These are phyloP conservation scores for Strombidium stylifer DNA, from an alignment of 73 alveolate species.

Conservation along the genomic window DNA sequence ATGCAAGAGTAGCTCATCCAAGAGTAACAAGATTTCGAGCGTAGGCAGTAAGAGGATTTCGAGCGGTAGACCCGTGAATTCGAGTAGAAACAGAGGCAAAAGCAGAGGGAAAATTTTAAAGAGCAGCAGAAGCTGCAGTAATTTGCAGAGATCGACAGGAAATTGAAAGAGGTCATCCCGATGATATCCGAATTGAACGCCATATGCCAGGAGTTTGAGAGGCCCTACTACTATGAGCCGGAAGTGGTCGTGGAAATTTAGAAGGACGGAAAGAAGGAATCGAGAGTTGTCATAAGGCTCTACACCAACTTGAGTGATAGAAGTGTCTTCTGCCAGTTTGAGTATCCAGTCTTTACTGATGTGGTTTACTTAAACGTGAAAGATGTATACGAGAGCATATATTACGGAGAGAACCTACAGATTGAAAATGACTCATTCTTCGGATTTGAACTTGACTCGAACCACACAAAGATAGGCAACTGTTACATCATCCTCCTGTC, in stretches of 20 bases:
- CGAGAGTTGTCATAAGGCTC: conserved; percentile 47
- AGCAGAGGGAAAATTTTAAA: no score
- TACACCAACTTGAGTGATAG: conserved; percentile 36
- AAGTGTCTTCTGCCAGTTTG: conserved; percentile 21
- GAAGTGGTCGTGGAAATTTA: conserved; percentile 40
- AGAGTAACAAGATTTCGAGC: conserved; percentile 27
- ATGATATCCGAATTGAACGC: conserved; percentile 45
- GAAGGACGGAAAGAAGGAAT: conserved; percentile 48
- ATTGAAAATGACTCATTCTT: conserved; percentile 43
- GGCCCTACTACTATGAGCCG: conserved; percentile 47
- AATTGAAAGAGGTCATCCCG: conserved; percentile 28
- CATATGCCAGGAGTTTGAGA: conserved; percentile 35
- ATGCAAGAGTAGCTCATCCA: no score
- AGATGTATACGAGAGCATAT: conserved; percentile 17
- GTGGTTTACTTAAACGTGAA: conserved; percentile 18
- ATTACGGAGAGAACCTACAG: conserved; percentile 13
- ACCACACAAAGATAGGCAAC: conserved; percentile 32
- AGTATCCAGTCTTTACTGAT: conserved; percentile 18
- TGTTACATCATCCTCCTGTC: conserved; percentile 21
- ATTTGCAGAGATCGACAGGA: conserved; percentile 34
- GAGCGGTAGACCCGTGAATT: conserved; percentile 17
- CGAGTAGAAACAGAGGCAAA: conserved; percentile 11
- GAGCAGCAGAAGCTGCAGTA: conserved; percentile 34
- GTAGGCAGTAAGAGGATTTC: conserved; percentile 27
- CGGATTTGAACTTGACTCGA: conserved; percentile 34